Percentiles rank a stretch among this genome's conserved stretches.
Evolutionary conservation across 2,329 filamentous ascomycete species (phyloP).

Genomic region (Penicillium decumbens): DNA sequence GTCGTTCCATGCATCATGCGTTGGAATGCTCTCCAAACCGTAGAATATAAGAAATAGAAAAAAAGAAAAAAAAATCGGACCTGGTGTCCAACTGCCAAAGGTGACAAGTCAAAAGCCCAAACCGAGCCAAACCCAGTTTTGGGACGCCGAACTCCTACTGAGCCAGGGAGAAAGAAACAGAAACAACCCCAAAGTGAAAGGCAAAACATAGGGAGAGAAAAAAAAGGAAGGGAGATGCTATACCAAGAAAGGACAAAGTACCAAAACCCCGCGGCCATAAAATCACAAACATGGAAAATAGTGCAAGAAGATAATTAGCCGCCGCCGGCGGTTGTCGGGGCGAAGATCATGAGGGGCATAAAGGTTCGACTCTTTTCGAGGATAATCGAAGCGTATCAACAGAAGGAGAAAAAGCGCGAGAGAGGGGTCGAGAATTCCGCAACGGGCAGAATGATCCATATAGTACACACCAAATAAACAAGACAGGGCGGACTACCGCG

Average conservation of each 20-base stretch:
- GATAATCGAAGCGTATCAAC: constrained; percentile 15
- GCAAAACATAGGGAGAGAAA: background rate
- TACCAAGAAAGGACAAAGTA: constrained; percentile 2
- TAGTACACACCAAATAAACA: constrained; percentile 17
- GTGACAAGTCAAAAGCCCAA: background rate
- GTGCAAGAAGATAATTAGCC: constrained; percentile 8
- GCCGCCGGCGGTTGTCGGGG: constrained; percentile 16
- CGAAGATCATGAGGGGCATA: constrained; percentile 20
- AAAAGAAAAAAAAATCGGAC: background rate
- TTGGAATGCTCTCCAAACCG: constrained; percentile 11
- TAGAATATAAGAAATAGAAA: constrained; percentile 5
- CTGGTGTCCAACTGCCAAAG: background rate
- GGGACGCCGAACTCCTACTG: constrained; percentile 18
- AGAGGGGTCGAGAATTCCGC: background rate
- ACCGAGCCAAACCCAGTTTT: constrained; percentile 11
- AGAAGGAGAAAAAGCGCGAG: constrained; percentile 7
- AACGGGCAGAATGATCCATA: constrained; percentile 10
- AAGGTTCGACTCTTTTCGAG: constrained; percentile 3
- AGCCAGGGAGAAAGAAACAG: constrained; percentile 7
- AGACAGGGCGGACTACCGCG: constrained; percentile 7
- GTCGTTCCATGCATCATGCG: constrained; percentile 20
- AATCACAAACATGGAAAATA: constrained; percentile 1
- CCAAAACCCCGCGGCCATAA: background rate
- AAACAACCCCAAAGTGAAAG: background rate
- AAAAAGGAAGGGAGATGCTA: constrained; percentile 3